Conservation (phyloP, 345 rosid genomes). For the Lepidium aucheri region DNA sequence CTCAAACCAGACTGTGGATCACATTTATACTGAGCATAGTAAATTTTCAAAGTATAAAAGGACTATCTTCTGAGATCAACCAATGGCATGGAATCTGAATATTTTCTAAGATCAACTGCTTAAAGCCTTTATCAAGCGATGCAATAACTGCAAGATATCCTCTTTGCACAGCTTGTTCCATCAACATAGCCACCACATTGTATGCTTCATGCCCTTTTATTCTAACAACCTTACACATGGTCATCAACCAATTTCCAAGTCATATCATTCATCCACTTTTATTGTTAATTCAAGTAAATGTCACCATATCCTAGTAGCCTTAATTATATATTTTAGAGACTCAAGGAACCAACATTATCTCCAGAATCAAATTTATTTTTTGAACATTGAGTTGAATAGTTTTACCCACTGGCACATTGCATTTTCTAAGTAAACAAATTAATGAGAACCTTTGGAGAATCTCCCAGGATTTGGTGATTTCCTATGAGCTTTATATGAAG, state of each 20-base stretch:
- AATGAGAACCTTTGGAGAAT: conserved; percentile 36
- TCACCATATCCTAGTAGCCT: background rate
- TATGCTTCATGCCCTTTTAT: conserved; percentile 82
- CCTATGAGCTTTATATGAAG: conserved; percentile 85
- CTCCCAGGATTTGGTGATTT: conserved; percentile 33
- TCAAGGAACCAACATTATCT: background rate
- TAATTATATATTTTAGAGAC: background rate
- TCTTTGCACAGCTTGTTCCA: conserved; percentile 55
- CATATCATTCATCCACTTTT: conserved; percentile 1
- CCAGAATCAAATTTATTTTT: background rate
- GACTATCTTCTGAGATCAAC: conserved; percentile 74
- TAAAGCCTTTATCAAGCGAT: conserved; percentile 96
- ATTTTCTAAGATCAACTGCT: conserved; percentile 86
- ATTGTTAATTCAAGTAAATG: background rate
- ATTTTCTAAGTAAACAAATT: conserved; percentile 44
- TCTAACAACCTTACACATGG: conserved; percentile 60
- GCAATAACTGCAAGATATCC: conserved; percentile 67
- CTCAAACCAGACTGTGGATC: too few species aligned
- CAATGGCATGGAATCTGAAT: conserved; percentile 82
- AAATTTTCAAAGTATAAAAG: conserved; percentile 78
- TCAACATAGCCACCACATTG: conserved; percentile 82
- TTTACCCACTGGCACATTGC: conserved; percentile 80
- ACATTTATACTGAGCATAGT: conserved; percentile 67
- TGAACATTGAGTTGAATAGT: conserved; percentile 1
- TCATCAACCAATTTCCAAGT: conserved; percentile 11